Percentiles rank a stretch among this genome's conserved stretches.
Conservation (phyloP, 176 grass and related monocot species). For the Urochloa ruziziensis region DNA sequence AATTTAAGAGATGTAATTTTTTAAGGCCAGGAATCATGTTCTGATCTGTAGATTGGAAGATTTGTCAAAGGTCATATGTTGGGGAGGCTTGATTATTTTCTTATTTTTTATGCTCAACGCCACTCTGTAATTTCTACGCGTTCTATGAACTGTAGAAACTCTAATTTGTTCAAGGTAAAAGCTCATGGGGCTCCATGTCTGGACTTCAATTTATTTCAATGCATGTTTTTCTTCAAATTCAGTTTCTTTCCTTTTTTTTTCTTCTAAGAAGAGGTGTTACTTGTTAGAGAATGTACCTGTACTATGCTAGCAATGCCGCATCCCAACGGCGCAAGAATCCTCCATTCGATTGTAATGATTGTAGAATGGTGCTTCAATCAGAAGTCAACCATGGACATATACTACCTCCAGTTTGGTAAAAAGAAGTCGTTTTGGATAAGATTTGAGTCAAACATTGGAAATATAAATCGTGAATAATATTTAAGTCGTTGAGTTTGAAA, state of each 20-base stretch:
- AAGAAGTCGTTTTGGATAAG: too few species aligned
- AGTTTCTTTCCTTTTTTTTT: too few species aligned
- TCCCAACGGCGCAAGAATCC: neutral
- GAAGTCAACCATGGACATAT: neutral
- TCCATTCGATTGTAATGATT: neutral
- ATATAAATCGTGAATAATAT: too few species aligned
- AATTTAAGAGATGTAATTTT: neutral
- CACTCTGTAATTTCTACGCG: neutral
- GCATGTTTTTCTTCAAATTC: neutral
- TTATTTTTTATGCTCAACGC: neutral
- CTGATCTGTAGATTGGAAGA: neutral
- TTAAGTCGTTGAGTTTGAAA: too few species aligned
- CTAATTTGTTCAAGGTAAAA: neutral
- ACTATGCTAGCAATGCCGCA: neutral
- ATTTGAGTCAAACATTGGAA: too few species aligned
- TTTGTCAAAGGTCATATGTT: constrained; percentile 14
- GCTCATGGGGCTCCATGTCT: neutral
- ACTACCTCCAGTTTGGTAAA: too few species aligned
- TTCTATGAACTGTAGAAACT: neutral
- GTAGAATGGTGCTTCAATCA: neutral
- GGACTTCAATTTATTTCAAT: neutral
- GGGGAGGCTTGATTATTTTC: neutral
- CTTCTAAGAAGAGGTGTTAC: neutral
- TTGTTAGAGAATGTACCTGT: neutral
- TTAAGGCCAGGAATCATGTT: neutral